Conservation (phyloP, 2,329 filamentous ascomycete genomes). For the Monosporascus cannonballus region DNA sequence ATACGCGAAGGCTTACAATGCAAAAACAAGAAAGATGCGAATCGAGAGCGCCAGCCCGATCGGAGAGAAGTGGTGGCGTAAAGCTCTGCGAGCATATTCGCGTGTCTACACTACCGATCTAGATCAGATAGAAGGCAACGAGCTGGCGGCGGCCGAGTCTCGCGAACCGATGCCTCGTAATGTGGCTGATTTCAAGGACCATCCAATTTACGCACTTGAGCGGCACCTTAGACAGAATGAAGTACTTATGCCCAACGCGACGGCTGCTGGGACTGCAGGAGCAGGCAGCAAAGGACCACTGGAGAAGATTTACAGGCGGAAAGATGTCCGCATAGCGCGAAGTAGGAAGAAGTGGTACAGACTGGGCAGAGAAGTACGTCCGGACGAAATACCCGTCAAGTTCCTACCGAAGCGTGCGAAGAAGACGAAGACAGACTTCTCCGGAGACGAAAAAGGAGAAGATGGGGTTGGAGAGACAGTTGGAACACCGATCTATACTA, state of each 20-base stretch:
- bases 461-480: constrained; percentile 33
- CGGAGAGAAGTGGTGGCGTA: constrained; percentile 48
- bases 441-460: constrained; percentile 33
- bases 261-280: constrained; percentile 70
- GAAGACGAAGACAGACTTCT: constrained; percentile 26
- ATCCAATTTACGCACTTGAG: constrained; percentile 78
- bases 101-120: constrained; percentile 48
- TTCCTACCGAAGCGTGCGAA: constrained; percentile 50
- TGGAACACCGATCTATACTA: constrained; percentile 52
- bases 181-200: constrained; percentile 80
- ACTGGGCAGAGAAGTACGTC: constrained; percentile 71
- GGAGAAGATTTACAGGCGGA: constrained; percentile 76
- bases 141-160: constrained; percentile 64
- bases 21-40: constrained; percentile 78
- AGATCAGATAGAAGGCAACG: constrained; percentile 78
- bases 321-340: constrained; percentile 71
- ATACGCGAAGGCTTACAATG: constrained; percentile 83
- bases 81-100: constrained; percentile 42
- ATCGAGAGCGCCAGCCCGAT: constrained; percentile 56
- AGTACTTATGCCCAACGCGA: constrained; percentile 65
- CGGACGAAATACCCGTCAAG: constrained; percentile 77
- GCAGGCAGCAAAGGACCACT: constrained; percentile 56
- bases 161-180: constrained; percentile 81
- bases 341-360: constrained; percentile 90
- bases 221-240: constrained; percentile 79